Evolutionary conservation across 805 yeast genomes (phyloP).

Genomic region (Wickerhamomyces silvicola): DNA sequence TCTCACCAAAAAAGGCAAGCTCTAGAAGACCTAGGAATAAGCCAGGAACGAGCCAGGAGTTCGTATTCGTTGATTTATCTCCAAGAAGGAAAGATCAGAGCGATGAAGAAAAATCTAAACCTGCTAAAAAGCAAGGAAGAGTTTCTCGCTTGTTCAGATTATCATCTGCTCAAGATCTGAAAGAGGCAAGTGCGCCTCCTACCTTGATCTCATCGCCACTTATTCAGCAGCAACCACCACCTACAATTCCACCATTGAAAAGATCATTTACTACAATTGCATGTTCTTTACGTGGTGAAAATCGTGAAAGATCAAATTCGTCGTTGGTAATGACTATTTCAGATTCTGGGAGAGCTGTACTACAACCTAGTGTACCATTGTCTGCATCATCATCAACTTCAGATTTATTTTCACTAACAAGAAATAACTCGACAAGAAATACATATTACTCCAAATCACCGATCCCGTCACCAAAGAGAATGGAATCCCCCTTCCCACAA

Average conservation of each 20-base stretch:
- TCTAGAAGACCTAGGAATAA: slow-evolving; percentile 20
- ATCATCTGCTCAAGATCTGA: slow-evolving; percentile 3
- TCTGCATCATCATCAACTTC: slow-evolving; percentile 21
- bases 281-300: slow-evolving; percentile 1
- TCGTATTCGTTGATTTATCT: slow-evolving; percentile 24
- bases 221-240: not conserved
- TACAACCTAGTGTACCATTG: slow-evolving; percentile 11
- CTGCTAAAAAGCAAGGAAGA: slow-evolving; percentile 6
- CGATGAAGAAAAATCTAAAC: slow-evolving; percentile 1
- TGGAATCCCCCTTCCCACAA: slow-evolving; percentile 11
- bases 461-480: slow-evolving; percentile 23
- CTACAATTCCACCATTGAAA: slow-evolving; percentile 4
- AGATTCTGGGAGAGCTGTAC: slow-evolving; percentile 15
- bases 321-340: slow-evolving; percentile 15
- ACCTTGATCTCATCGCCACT: slow-evolving; percentile 1
- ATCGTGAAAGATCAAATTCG: slow-evolving; percentile 10
- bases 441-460: slow-evolving; percentile 12
- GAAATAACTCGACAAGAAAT: slow-evolving; percentile 8
- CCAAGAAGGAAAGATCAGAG: slow-evolving; percentile 19
- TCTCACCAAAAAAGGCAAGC: slow-evolving; percentile 17
- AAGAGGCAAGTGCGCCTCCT: not conserved
- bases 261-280: slow-evolving; percentile 9
- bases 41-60: slow-evolving; percentile 22
- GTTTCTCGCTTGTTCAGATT: slow-evolving; percentile 9
- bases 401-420: slow-evolving; percentile 13